Evolutionary conservation across 2,329 filamentous ascomycete genomes (phyloP).

Genomic region (Pseudopithomyces chartarum): DNA sequence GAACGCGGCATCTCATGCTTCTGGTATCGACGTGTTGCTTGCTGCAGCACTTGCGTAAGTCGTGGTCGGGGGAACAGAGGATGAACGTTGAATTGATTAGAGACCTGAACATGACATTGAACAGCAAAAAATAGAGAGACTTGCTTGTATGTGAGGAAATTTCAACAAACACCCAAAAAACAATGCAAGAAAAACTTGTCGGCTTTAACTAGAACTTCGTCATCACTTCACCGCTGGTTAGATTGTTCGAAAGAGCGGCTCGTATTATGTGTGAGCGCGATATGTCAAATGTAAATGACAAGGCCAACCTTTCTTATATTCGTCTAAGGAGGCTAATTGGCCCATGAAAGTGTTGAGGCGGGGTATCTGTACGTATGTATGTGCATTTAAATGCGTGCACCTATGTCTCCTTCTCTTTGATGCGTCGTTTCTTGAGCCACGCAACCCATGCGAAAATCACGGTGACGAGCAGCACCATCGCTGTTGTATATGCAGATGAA

Average conservation of each 20-base stretch:
- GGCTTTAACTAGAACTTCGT: too few relatives aligned
- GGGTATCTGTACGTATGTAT: constrained; percentile 1
- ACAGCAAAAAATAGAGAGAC: too few relatives aligned
- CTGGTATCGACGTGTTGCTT: constrained; percentile 68
- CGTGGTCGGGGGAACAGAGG: neutral
- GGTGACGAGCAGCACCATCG: constrained; percentile 29
- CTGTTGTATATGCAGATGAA: constrained; percentile 22
- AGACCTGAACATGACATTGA: too few relatives aligned
- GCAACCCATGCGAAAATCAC: constrained; percentile 32
- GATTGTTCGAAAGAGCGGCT: too few relatives aligned
- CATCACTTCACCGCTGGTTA: too few relatives aligned
- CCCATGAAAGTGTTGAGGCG: neutral
- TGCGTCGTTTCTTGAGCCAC: constrained; percentile 27
- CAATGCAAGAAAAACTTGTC: too few relatives aligned
- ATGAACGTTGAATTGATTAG: too few relatives aligned
- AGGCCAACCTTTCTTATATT: neutral
- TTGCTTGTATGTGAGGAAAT: too few relatives aligned
- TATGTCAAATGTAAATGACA: neutral
- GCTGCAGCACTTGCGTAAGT: constrained; percentile 45
- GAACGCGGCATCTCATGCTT: constrained; percentile 64
- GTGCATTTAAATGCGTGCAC: neutral
- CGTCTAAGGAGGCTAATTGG: neutral
- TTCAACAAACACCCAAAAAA: too few relatives aligned
- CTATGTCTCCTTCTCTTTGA: neutral
- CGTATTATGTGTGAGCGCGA: too few relatives aligned